phyloP scores from a whole-genome alignment of 352 stramenopile genomes.

The Phytophthora ohioensis region DNA sequence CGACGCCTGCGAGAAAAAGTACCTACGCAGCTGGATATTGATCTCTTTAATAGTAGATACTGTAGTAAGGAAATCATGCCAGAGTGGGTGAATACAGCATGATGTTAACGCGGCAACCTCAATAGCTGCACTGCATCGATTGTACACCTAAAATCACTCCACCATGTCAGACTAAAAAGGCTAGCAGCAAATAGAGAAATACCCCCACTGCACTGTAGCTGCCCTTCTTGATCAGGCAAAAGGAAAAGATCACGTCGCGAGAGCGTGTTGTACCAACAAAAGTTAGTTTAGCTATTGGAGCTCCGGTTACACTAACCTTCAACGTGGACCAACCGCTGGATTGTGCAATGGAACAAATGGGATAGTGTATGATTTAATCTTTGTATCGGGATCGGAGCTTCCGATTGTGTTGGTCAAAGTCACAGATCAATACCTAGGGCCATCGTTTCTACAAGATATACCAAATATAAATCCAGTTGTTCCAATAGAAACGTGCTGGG shows the following conservation, averaged over 20 bases:
- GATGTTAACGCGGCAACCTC: background rate
- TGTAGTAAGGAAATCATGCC: background rate
- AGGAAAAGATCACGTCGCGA: background rate
- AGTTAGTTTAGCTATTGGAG: background rate
- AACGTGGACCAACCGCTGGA: constrained; percentile 1
- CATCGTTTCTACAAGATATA: constrained; percentile 1
- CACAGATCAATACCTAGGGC: background rate
- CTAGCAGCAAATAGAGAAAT: background rate
- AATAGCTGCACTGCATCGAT: background rate
- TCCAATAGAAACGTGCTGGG: background rate
- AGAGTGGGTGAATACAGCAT: background rate
- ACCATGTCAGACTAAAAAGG: constrained; percentile 2
- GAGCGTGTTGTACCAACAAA: background rate
- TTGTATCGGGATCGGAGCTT: background rate
- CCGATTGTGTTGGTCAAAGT: constrained; percentile 1
- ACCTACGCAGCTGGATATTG: constrained; percentile 1
- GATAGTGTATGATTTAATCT: constrained; percentile 5
- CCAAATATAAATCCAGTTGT: constrained; percentile 5
- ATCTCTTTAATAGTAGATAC: constrained; percentile 7
- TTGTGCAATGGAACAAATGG: constrained; percentile 14
- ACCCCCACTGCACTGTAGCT: background rate
- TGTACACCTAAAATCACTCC: background rate
- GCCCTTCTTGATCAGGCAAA: background rate
- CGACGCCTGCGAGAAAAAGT: background rate
- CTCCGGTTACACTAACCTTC: constrained; percentile 11